A percentile compares a stretch with the other conserved stretches of the same genome.
phyloP scores from a whole-genome alignment of 257 asterid species.

The Galeopsis tetrahit region DNA sequence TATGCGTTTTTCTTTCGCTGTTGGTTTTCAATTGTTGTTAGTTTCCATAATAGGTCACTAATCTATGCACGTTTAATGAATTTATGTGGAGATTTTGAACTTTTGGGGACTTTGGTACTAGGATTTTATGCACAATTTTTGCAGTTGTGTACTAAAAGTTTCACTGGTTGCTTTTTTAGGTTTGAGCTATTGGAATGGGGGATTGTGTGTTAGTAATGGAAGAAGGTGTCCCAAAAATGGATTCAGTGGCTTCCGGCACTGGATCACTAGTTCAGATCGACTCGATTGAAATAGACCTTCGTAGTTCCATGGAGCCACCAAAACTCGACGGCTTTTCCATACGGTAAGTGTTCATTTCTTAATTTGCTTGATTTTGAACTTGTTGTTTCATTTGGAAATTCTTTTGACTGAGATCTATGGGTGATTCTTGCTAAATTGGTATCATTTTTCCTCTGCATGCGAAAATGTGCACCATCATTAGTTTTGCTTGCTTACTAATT shows the following conservation, averaged over 20 bases:
- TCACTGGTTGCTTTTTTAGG: slow-evolving; percentile 30
- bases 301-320: slow-evolving; percentile 40
- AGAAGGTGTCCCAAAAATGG: slow-evolving; percentile 36
- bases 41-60: background rate
- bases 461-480: background rate
- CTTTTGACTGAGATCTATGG: background rate
- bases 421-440: background rate
- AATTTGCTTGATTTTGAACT: slow-evolving; percentile 10
- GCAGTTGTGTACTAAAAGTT: slow-evolving; percentile 5
- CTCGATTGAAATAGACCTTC: slow-evolving; percentile 60
- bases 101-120: slow-evolving; percentile 5
- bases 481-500: background rate
- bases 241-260: slow-evolving; percentile 33
- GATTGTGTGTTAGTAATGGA: slow-evolving; percentile 36
- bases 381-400: background rate
- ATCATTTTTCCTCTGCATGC: too few species aligned
- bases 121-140: slow-evolving; percentile 35
- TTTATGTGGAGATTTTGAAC: background rate
- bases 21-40: background rate
- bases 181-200: slow-evolving; percentile 45
- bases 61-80: background rate
- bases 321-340: slow-evolving; percentile 67
- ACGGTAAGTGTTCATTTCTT: slow-evolving; percentile 53
- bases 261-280: slow-evolving; percentile 57
- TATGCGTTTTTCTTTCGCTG: background rate